Evolutionary conservation across 2,329 filamentous ascomycete species (phyloP).

Genomic region (Cladophialophora psammophila): DNA sequence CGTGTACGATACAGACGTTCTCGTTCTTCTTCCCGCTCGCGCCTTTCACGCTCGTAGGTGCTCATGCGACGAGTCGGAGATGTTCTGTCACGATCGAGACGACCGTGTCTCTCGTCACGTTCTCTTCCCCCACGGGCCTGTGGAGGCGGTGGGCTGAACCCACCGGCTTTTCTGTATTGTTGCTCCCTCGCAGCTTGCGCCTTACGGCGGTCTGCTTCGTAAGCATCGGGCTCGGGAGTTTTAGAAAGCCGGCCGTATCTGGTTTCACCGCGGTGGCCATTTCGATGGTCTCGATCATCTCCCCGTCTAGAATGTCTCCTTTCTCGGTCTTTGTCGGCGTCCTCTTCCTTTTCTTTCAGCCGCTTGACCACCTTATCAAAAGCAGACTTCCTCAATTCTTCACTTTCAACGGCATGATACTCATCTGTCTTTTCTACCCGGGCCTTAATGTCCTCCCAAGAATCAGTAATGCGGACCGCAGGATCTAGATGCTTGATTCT

Average conservation of each 20-base stretch:
- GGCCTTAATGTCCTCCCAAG: conserved; percentile 85
- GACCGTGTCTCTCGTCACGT: conserved; percentile 45
- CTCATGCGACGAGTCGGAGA: conserved; percentile 44
- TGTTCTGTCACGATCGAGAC: conserved; percentile 48
- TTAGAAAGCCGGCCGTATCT: conserved; percentile 70
- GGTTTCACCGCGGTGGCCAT: conserved; percentile 44
- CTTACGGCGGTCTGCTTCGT: conserved; percentile 93
- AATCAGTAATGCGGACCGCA: conserved; percentile 76
- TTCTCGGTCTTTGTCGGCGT: conserved; percentile 69
- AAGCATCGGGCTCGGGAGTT: conserved; percentile 89
- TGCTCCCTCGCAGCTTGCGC: conserved; percentile 93
- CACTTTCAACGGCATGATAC: conserved; percentile 80
- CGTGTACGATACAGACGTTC: conserved; percentile 84
- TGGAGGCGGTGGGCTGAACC: conserved; percentile 60
- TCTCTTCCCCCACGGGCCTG: conserved; percentile 49
- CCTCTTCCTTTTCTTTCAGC: conserved; percentile 89
- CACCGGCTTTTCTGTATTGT: conserved; percentile 84
- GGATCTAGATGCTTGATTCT: conserved; percentile 91
- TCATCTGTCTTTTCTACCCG: conserved; percentile 83
- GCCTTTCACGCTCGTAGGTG: conserved; percentile 80
- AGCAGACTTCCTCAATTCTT: conserved; percentile 80
- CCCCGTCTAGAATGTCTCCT: conserved; percentile 64
- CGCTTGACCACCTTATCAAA: conserved; percentile 93
- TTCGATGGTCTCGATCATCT: conserved; percentile 66
- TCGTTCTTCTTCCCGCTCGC: conserved; percentile 87